Evolutionary conservation across 2,329 filamentous ascomycete species (phyloP).

Genomic region (Rutstroemia sydowiana): DNA sequence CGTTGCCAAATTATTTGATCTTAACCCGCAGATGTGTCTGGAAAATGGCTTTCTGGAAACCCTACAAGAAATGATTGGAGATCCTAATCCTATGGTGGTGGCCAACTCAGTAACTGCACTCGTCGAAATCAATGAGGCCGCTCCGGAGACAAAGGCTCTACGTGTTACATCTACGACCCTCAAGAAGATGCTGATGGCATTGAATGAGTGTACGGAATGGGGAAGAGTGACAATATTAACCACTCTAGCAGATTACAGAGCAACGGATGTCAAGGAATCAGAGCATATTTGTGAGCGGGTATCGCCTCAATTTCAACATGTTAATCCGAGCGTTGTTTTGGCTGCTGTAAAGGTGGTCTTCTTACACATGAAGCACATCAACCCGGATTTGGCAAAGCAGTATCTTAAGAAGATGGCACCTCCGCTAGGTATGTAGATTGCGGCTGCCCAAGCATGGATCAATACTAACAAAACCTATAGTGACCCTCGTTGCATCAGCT

Average conservation of each 20-base stretch:
- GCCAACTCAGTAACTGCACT: constrained; percentile 94
- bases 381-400: constrained; percentile 67
- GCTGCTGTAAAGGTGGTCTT: constrained; percentile 98
- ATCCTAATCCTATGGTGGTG: constrained; percentile 98
- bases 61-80: constrained; percentile 90
- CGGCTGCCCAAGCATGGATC: neutral
- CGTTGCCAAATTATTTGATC: constrained; percentile 93
- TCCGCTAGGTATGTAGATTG: constrained; percentile 60
- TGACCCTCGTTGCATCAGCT: constrained; percentile 89
- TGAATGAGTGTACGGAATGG: constrained; percentile 99
- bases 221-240: constrained; percentile 88
- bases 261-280: constrained; percentile 85
- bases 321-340: constrained; percentile 92
- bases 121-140: constrained; percentile 82
- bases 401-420: constrained; percentile 99
- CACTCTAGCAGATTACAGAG: constrained; percentile 80
- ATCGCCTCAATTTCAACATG: constrained; percentile 94
- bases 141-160: constrained; percentile 83
- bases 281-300: constrained; percentile 98
- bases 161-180: constrained; percentile 74
- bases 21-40: constrained; percentile 86
- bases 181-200: constrained; percentile 91
- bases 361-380: constrained; percentile 84
- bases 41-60: constrained; percentile 95
- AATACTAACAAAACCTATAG: constrained; percentile 37